A percentile compares a stretch with the other conserved stretches of the same genome.
Evolutionary conservation across 2,329 filamentous ascomycete genomes (phyloP).

Genomic region (Penicillium fuscoglaucum): DNA sequence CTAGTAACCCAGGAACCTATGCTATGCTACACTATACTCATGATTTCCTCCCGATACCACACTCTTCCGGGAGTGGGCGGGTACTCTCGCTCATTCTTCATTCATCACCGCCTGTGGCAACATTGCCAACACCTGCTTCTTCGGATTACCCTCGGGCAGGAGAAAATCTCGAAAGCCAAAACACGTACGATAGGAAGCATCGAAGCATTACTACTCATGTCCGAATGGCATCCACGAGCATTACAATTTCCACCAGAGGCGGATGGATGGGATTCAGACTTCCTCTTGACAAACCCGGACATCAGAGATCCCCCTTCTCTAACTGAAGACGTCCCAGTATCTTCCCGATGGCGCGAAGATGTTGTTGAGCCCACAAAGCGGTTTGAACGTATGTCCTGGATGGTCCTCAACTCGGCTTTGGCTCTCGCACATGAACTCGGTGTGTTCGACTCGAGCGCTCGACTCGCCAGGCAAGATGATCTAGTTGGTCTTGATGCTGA

Average conservation of each 20-base stretch:
- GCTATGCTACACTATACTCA: constrained; percentile 53
- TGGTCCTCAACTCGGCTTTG: not conserved
- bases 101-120: constrained; percentile 55
- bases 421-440: not conserved
- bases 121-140: constrained; percentile 54
- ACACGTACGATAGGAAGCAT: constrained; percentile 52
- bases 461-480: not conserved
- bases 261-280: not conserved
- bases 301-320: not conserved
- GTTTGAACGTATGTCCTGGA: not conserved
- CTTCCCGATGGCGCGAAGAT: not conserved
- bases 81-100: constrained; percentile 49
- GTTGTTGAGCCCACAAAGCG: not conserved
- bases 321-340: not conserved
- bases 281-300: not conserved
- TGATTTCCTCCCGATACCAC: constrained; percentile 52
- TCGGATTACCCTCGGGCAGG: constrained; percentile 54
- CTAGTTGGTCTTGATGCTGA: not conserved
- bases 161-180: constrained; percentile 52
- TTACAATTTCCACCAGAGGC: not conserved
- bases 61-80: constrained; percentile 41
- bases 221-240: not conserved
- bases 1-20: constrained; percentile 54
- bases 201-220: not conserved
- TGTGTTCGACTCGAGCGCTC: not conserved